phyloP scores from a whole-genome alignment of 805 yeast genomes.

The Candida corydali region DNA sequence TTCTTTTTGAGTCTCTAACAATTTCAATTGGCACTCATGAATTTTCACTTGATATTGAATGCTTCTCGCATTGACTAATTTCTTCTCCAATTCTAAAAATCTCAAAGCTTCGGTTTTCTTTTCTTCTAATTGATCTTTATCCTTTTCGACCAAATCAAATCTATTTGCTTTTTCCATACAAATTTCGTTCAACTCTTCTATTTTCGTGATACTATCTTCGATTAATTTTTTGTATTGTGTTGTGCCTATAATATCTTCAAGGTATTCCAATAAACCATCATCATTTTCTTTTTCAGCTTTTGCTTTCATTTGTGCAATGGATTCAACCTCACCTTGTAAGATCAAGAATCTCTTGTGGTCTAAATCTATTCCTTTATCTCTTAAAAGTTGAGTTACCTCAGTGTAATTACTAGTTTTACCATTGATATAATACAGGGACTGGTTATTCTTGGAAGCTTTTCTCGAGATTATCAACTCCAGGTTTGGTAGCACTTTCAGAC shows the following conservation, averaged over 20 bases:
- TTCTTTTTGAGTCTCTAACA: conserved; percentile 35
- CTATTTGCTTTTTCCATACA: conserved; percentile 80
- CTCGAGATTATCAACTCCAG: conserved; percentile 71
- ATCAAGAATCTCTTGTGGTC: conserved; percentile 93
- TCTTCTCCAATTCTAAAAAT: conserved; percentile 62
- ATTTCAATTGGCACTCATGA: conserved; percentile 32
- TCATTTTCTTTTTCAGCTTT: conserved; percentile 90
- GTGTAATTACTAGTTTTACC: conserved; percentile 66
- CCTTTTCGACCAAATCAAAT: conserved; percentile 74
- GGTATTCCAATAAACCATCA: conserved; percentile 89
- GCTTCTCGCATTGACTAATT: conserved; percentile 49
- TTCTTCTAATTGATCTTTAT: conserved; percentile 60
- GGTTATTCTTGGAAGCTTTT: conserved; percentile 70
- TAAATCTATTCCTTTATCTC: conserved; percentile 83
- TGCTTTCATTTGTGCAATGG: conserved; percentile 97
- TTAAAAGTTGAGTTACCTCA: conserved; percentile 70
- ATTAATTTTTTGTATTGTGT: conserved; percentile 74
- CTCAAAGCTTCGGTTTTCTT: conserved; percentile 67
- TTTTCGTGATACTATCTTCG: conserved; percentile 54
- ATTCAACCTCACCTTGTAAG: conserved; percentile 96
- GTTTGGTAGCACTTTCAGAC: conserved; percentile 34
- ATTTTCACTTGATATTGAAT: conserved; percentile 53
- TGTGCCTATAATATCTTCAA: conserved; percentile 97
- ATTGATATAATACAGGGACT: conserved; percentile 76
- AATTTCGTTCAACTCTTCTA: conserved; percentile 73